Conservation (phyloP, 495 filamentous ascomycete species). For the Trichoderma orchidacearum region DNA sequence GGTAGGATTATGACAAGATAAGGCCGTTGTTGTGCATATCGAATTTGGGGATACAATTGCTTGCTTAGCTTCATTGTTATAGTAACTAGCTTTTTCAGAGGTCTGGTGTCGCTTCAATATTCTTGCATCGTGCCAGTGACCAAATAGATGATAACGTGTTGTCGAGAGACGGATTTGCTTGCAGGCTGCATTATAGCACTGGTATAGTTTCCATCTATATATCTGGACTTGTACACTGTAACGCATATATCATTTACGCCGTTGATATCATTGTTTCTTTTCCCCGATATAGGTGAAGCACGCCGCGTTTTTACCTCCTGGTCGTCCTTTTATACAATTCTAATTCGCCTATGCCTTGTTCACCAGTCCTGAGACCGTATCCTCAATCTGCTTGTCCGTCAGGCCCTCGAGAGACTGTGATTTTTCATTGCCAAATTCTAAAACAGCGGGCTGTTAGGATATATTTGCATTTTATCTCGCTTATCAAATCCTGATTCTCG, state of each 20-base stretch:
- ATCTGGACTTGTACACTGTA: neutral
- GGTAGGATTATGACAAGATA: neutral
- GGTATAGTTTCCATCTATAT: neutral
- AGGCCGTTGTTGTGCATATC: neutral
- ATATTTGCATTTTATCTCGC: constrained; percentile 5
- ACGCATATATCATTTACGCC: neutral
- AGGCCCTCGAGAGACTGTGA: constrained; percentile 36
- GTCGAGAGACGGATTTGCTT: neutral
- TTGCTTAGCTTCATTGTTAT: neutral
- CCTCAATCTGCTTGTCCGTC: constrained; percentile 85
- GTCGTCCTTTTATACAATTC: neutral
- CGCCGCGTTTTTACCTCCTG: neutral
- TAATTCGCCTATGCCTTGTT: constrained; percentile 28
- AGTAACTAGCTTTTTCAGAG: too few species aligned
- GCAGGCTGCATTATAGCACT: neutral
- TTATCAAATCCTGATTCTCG: neutral
- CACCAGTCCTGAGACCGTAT: constrained; percentile 68
- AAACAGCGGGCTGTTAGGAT: constrained; percentile 2
- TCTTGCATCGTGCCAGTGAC: too few species aligned
- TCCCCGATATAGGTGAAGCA: neutral
- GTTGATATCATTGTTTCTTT: neutral
- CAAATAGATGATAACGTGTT: too few species aligned
- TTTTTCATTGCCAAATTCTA: constrained; percentile 18
- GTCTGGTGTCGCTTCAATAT: too few species aligned
- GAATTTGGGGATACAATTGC: neutral